A percentile compares a stretch with the other conserved stretches of the same genome.
phyloP scores from a whole-genome alignment of 768 basidiomycete species.

The Neoboletus brunneissimus region DNA sequence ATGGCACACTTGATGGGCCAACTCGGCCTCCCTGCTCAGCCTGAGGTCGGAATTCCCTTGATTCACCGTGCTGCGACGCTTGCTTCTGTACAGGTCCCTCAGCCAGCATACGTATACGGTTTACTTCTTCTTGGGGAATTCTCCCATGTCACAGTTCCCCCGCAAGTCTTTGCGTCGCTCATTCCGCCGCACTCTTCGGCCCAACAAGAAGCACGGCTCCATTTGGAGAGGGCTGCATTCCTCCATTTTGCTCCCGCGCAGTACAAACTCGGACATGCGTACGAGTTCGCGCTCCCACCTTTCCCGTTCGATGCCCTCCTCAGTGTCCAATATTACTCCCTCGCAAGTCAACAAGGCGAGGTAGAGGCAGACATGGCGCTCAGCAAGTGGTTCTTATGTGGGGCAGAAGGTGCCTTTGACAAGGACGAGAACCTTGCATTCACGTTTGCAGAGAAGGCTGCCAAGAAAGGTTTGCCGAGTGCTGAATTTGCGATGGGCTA shows the following conservation, averaged over 20 bases:
- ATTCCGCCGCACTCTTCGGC: slow-evolving; percentile 49
- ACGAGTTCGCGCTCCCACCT: slow-evolving; percentile 85
- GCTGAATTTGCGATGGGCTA: slow-evolving; percentile 98
- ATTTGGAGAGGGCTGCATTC: slow-evolving; percentile 83
- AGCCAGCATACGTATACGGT: slow-evolving; percentile 88
- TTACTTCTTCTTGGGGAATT: slow-evolving; percentile 85
- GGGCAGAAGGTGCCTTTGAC: slow-evolving; percentile 70
- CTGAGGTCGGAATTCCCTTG: slow-evolving; percentile 60
- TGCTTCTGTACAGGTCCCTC: slow-evolving; percentile 72
- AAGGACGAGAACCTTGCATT: slow-evolving; percentile 85
- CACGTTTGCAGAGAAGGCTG: slow-evolving; percentile 89
- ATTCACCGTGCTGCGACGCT: slow-evolving; percentile 76
- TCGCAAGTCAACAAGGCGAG: slow-evolving; percentile 83
- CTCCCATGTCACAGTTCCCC: slow-evolving; percentile 55
- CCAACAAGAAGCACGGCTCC: slow-evolving; percentile 63
- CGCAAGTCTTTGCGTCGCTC: slow-evolving; percentile 49
- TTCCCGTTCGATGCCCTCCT: slow-evolving; percentile 87
- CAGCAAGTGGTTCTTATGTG: slow-evolving; percentile 96
- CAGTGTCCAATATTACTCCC: slow-evolving; percentile 85
- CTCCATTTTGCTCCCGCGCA: slow-evolving; percentile 83
- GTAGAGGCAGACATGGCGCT: slow-evolving; percentile 95
- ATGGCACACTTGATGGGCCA: slow-evolving; percentile 93
- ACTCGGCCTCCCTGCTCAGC: slow-evolving; percentile 57
- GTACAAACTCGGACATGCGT: slow-evolving; percentile 89
- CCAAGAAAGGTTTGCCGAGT: slow-evolving; percentile 65